Evolutionary conservation across 2,329 filamentous ascomycete species (phyloP), one percentile per base, ranked within the genome.

Genomic region (Colletotrichum horii): DNA sequence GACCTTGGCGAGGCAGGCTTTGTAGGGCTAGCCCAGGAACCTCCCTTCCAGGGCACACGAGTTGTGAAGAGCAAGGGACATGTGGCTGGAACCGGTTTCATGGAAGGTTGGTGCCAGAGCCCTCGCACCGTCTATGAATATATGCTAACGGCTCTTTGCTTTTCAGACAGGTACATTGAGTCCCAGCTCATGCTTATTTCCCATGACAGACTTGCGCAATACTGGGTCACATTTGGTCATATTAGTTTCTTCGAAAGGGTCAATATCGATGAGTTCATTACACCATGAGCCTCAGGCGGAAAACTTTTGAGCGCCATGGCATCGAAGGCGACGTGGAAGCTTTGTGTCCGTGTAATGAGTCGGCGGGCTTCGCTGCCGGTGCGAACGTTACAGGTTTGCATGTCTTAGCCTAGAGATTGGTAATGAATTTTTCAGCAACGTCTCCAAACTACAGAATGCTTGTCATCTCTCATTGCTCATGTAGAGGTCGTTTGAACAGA

Each of bases 141-240:
- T 9, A n/a, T 28, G 36, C 48, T 75, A 24, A 66, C 48, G 48
- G 43, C 67, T 36, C 36, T 2, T 22, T 28, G 22, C 19, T 28
- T n/a, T 74, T 5, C 68, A 96, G 95, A 96, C 79, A 89, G 90
- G 74, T 98, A 92, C 79, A 94, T 96, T 66, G 88, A 93, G 4
- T 93, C 93, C 1, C 92, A 96, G 78, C 88, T 98, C 26, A 92
- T 98, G 65, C 88, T 98, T 43, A 89, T 97, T 52, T 96, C 94
- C 3, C 90, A 92, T n/a, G 88, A 98, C 81, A 89, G 90, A 55
- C 83, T 98, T 70, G 96, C 95, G 4, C 95, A 96, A 81, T 94
- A 95, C 81, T 98, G 96, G 96, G 87, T 94, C 66, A 87, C 83
- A 1, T 90, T 91, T 77, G 87, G 88, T 0, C 90, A 92, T 71